Evolutionary conservation across 805 yeast species (phyloP).

Genomic region (Myxozyma lipomycoides): DNA sequence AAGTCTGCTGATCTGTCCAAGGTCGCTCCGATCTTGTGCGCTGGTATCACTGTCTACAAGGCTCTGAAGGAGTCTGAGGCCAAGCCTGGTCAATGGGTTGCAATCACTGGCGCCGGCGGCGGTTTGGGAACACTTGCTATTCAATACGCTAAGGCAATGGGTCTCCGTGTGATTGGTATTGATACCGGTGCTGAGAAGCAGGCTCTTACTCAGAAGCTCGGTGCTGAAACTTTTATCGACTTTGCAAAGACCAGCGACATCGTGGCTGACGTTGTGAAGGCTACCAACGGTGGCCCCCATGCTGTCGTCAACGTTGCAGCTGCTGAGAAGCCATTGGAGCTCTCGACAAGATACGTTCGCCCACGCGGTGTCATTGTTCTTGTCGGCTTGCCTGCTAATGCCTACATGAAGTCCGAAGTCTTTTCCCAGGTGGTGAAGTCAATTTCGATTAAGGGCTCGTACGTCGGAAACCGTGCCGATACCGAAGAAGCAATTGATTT

Average conservation of each 20-base stretch:
- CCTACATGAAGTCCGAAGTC: slow-evolving; percentile 64
- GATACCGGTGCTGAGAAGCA: slow-evolving; percentile 68
- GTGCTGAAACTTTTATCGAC: slow-evolving; percentile 63
- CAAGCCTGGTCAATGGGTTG: slow-evolving; percentile 69
- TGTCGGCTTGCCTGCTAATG: slow-evolving; percentile 79
- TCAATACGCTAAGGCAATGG: slow-evolving; percentile 77
- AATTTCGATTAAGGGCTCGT: slow-evolving; percentile 70
- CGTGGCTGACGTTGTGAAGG: slow-evolving; percentile 50
- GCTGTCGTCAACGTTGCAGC: slow-evolving; percentile 74
- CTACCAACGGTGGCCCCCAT: slow-evolving; percentile 72
- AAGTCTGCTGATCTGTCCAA: slow-evolving; percentile 68
- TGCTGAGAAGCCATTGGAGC: slow-evolving; percentile 61
- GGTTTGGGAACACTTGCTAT: slow-evolving; percentile 72
- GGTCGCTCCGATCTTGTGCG: slow-evolving; percentile 80
- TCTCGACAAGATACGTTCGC: slow-evolving; percentile 58
- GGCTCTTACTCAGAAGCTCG: slow-evolving; percentile 51
- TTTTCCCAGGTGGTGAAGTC: slow-evolving; percentile 72
- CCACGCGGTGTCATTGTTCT: slow-evolving; percentile 65
- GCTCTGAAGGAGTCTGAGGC: slow-evolving; percentile 77
- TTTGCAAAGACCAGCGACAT: slow-evolving; percentile 54
- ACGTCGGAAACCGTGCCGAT: slow-evolving; percentile 87
- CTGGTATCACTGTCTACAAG: slow-evolving; percentile 88
- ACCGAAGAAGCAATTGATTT: slow-evolving; percentile 76
- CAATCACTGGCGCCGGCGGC: slow-evolving; percentile 76
- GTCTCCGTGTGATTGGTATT: slow-evolving; percentile 64